phyloP scores from a whole-genome alignment of 306 rosid species.

The Medicago lupulina region DNA sequence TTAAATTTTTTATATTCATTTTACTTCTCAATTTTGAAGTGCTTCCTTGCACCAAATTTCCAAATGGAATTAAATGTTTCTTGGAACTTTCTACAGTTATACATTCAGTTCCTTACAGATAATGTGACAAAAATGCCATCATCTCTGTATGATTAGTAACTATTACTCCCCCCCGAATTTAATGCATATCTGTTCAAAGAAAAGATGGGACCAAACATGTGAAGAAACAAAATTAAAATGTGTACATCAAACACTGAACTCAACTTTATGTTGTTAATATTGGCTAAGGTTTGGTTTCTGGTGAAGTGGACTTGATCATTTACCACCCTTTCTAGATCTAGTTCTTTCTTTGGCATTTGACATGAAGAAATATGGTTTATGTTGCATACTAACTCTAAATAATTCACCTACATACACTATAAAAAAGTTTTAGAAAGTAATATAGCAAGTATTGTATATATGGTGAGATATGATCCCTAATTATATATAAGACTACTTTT shows the following conservation, averaged over 20 bases:
- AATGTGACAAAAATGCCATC: constrained; percentile 69
- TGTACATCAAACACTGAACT: constrained; percentile 2
- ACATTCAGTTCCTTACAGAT: constrained; percentile 47
- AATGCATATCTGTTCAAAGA: constrained; percentile 30
- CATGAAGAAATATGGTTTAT: no score
- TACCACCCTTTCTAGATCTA: no score
- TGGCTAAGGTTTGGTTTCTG: no score
- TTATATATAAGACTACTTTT: no score
- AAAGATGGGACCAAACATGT: constrained; percentile 52
- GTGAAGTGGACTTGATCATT: no score
- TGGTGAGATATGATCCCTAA: no score
- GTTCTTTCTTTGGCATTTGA: no score
- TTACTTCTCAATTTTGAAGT: constrained; percentile 15
- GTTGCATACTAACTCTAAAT: no score
- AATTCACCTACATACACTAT: no score
- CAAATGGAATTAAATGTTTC: constrained; percentile 34
- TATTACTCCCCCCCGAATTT: constrained; percentile 54
- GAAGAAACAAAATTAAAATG: neutral
- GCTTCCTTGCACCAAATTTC: constrained; percentile 34
- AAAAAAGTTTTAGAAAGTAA: no score
- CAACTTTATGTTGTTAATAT: no score
- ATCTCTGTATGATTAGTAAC: constrained; percentile 75
- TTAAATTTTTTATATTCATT: neutral
- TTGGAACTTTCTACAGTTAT: constrained; percentile 47
- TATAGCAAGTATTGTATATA: no score